phyloP scores from a whole-genome alignment of 2,329 filamentous ascomycete species.

The Diaporthe humulicola region DNA sequence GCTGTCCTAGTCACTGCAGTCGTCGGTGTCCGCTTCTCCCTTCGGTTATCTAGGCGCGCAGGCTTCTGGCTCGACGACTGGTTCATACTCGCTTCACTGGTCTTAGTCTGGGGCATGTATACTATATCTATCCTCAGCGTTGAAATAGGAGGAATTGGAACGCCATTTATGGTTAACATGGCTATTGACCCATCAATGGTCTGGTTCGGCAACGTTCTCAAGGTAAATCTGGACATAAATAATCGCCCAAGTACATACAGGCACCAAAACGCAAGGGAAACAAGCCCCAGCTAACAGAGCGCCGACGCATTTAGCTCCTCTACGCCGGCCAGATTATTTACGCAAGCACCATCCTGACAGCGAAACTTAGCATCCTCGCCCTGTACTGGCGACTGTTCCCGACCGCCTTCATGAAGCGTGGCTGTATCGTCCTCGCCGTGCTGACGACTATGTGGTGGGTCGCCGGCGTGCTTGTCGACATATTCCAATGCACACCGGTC shows the following conservation, averaged over 20 bases:
- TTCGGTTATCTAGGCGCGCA: not conserved
- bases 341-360: not conserved
- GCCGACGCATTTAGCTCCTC: not conserved
- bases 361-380: slow-evolving; percentile 22
- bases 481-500: slow-evolving; percentile 22
- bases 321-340: slow-evolving; percentile 12
- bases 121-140: not conserved
- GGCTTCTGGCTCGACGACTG: slow-evolving; percentile 27
- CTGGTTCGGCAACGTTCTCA: not conserved
- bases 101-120: not conserved
- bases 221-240: not conserved
- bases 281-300: not conserved
- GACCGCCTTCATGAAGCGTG: slow-evolving; percentile 22
- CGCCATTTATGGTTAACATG: not conserved
- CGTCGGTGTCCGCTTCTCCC: not conserved
- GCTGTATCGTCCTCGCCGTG: slow-evolving; percentile 6
- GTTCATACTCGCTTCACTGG: slow-evolving; percentile 9
- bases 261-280: no score
- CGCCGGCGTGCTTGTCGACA: not conserved
- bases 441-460: not conserved
- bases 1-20: not conserved
- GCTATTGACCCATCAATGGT: not conserved
- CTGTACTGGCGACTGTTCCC: slow-evolving; percentile 29
- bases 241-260: not conserved
- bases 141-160: not conserved